Base-by-base conservation (phyloP, 352 stramenopile species). In the Pythium apleroticum region DNA sequence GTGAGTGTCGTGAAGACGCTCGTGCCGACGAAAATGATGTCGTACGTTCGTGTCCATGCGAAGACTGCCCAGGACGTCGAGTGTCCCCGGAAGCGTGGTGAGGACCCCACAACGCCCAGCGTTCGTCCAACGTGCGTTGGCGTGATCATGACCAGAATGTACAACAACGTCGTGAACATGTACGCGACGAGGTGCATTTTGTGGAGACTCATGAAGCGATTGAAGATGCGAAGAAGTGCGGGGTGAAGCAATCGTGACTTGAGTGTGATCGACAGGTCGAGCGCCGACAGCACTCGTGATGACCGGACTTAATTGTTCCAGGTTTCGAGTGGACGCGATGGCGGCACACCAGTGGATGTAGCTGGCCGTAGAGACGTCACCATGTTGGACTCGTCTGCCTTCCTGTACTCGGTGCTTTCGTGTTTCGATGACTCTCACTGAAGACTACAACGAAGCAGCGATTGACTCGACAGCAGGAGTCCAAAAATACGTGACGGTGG, bases 261-360 rank as follows among this genome's bases (percentile, higher is more conserved):
- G 37, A 69, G 27, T 6, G 63, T 60, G 46, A 62, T 37, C 6
- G 63, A 64, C 22, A 69, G 55, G 33, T 69, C 63, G 19, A 69
- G 49, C 8, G 27, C 39, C 15, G 63, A 55, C 7, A 69, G 55
- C 5, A 30, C 8, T 22, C 43, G 25, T 4, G 63, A 45, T 11
- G 63, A 55, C 9, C 54, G 27, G 3, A 69, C 35, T 49, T 57
- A 20, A 19, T 69, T 64, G 0, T 49, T 11, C 45, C 55, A 69
- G 11, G 22, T 17, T 39, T n/a, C n/a, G n/a, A n/a, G n/a, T n/a
- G n/a, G n/a, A n/a, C n/a, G n/a, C n/a, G n/a, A n/a, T n/a, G n/a
- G n/a, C n/a, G n/a, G n/a, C n/a, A n/a, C n/a, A n/a, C n/a, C n/a
- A n/a, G 11, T 39, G 8, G 33, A 39, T 39, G 8, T 17, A 39